These are phyloP conservation scores for Talaromyces marneffei DNA, from an alignment of 2,329 filamentous ascomycete genomes.

Conservation along the genomic window DNA sequence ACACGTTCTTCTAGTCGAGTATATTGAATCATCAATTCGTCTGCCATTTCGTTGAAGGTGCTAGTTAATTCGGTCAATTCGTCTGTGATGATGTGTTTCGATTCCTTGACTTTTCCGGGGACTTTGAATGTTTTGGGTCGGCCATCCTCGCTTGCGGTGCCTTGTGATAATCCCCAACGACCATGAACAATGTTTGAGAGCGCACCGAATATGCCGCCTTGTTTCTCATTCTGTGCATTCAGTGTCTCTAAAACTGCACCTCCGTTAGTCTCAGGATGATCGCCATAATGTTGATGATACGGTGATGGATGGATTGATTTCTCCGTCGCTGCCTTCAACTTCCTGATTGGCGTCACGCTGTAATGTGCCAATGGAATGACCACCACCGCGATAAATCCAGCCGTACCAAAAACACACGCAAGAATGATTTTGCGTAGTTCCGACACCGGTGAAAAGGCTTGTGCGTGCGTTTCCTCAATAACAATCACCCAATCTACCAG, in stretches of 20 bases:
- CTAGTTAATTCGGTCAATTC: conserved; percentile 75
- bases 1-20: conserved; percentile 78
- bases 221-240: not conserved
- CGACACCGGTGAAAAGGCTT: conserved; percentile 70
- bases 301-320: conserved; percentile 61
- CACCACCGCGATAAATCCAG: conserved; percentile 64
- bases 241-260: not conserved
- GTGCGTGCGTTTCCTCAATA: conserved; percentile 66
- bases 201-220: not conserved
- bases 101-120: conserved; percentile 71
- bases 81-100: conserved; percentile 71
- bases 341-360: conserved; percentile 71
- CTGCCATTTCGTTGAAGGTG: conserved; percentile 91
- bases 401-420: conserved; percentile 77
- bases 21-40: conserved; percentile 83
- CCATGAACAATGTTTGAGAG: not conserved
- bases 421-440: conserved; percentile 74
- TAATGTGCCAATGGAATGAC: conserved; percentile 75
- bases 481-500: conserved; percentile 78
- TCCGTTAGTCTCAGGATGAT: not conserved
- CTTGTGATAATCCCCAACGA: conserved; percentile 2
- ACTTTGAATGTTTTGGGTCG: conserved; percentile 60
- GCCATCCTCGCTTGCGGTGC: conserved; percentile 8
- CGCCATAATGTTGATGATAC: conserved; percentile 17
- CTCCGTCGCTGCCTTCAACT: conserved; percentile 67